Evolutionary conservation across 805 yeast species (phyloP).

Genomic region (Zygotorulaspora danielsina): DNA sequence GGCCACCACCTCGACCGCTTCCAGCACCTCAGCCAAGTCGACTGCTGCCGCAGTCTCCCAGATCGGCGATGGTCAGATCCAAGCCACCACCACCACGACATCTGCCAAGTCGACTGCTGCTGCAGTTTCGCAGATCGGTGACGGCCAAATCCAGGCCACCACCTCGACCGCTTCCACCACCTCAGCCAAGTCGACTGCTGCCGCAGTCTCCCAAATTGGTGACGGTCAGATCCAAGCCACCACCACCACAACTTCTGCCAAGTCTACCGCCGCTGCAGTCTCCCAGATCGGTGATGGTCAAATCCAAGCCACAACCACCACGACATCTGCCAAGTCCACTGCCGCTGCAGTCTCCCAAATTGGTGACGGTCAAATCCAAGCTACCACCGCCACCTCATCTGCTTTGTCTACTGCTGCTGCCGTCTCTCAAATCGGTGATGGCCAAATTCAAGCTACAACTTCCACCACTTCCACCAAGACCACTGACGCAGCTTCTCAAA

Average conservation of each 20-base stretch:
- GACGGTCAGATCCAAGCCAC: conserved; percentile 18
- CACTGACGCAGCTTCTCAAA: conserved; percentile 31
- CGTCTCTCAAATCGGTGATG: conserved; percentile 44
- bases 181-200: conserved; percentile 5
- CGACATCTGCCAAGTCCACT: conserved; percentile 36
- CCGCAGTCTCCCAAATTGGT: conserved; percentile 15
- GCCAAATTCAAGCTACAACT: conserved; percentile 28
- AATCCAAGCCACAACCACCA: conserved; percentile 42
- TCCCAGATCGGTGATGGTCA: conserved; percentile 46
- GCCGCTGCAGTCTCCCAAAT: conserved; percentile 39
- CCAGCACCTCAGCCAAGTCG: conserved; percentile 27
- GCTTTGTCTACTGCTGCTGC: conserved; percentile 35
- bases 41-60: conserved; percentile 39
- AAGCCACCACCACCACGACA: conserved; percentile 24
- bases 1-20: conserved; percentile 32
- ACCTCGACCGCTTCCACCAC: conserved; percentile 25
- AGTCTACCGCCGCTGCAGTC: conserved; percentile 32
- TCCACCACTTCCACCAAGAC: conserved; percentile 19
- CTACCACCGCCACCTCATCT: conserved; percentile 28
- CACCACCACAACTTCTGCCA: conserved; percentile 11
- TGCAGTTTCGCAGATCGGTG: conserved; percentile 41
- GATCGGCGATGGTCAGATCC: conserved; percentile 43
- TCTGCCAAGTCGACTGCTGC: conserved; percentile 29
- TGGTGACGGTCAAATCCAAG: conserved; percentile 40
- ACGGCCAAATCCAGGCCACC: conserved; percentile 44